phyloP scores from a whole-genome alignment of 2,329 filamentous ascomycete genomes.

The Pseudogymnoascus sp. region DNA sequence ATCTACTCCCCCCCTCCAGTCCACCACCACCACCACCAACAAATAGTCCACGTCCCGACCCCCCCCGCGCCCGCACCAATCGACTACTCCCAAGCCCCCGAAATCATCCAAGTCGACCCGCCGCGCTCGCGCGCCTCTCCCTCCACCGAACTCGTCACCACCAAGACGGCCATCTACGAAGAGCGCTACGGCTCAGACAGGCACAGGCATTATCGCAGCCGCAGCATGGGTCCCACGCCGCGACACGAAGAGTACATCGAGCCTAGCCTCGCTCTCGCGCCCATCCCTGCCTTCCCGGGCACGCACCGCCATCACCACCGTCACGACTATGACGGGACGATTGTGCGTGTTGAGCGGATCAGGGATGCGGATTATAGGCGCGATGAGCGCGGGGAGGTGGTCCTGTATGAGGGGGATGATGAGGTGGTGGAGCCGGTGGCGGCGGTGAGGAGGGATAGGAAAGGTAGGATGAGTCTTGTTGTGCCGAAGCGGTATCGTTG shows the following conservation, averaged over 20 bases:
- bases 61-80: slow-evolving; percentile 17
- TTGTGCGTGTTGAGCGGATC: slow-evolving; percentile 65
- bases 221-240: neutral
- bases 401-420: slow-evolving; percentile 48
- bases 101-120: neutral
- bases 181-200: slow-evolving; percentile 21
- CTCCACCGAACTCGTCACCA: slow-evolving; percentile 36
- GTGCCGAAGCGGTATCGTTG: slow-evolving; percentile 58
- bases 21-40: slow-evolving; percentile 16
- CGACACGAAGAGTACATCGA: slow-evolving; percentile 14
- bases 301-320: slow-evolving; percentile 28
- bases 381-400: slow-evolving; percentile 49
- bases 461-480: slow-evolving; percentile 90
- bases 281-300: slow-evolving; percentile 32
- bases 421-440: slow-evolving; percentile 49
- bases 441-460: slow-evolving; percentile 57
- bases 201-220: slow-evolving; percentile 20
- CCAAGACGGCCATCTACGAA: slow-evolving; percentile 32
- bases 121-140: slow-evolving; percentile 20
- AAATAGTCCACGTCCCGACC: slow-evolving; percentile 13
- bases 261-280: slow-evolving; percentile 33
- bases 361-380: slow-evolving; percentile 58
- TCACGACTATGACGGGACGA: slow-evolving; percentile 33
- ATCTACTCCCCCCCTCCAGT: neutral
- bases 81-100: neutral